phyloP scores from a whole-genome alignment of 2,329 filamentous ascomycete genomes.

The Cladorrhinum sp. region DNA sequence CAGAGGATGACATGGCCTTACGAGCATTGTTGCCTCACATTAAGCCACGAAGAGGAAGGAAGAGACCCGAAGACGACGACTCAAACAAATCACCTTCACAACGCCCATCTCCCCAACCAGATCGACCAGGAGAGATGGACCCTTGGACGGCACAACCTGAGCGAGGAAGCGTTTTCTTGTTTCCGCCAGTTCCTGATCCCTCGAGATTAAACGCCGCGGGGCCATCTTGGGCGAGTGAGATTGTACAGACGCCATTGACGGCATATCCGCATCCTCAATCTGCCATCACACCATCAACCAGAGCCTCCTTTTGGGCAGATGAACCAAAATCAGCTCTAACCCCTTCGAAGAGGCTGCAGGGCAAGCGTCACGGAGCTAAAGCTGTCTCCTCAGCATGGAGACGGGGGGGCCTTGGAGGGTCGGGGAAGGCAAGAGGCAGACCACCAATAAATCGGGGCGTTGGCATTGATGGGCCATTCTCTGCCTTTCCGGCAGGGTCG shows the following conservation, averaged over 20 bases:
- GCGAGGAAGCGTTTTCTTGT: constrained; percentile 36
- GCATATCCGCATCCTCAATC: constrained; percentile 78
- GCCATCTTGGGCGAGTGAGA: constrained; percentile 48
- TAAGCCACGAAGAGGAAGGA: constrained; percentile 58
- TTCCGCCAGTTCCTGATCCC: constrained; percentile 35
- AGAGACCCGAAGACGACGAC: constrained; percentile 63
- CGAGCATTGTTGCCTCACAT: constrained; percentile 78
- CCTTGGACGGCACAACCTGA: constrained; percentile 49
- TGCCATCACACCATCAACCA: constrained; percentile 66
- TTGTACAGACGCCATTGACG: constrained; percentile 59
- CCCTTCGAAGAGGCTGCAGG: constrained; percentile 54
- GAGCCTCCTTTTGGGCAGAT: constrained; percentile 54
- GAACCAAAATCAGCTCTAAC: constrained; percentile 75
- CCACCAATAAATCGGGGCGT: constrained; percentile 69
- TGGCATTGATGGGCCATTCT: constrained; percentile 57
- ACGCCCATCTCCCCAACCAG: constrained; percentile 46
- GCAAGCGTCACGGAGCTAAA: constrained; percentile 71
- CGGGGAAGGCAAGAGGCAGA: constrained; percentile 72
- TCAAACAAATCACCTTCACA: constrained; percentile 51
- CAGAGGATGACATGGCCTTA: constrained; percentile 86
- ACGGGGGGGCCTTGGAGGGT: constrained; percentile 57
- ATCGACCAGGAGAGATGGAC: constrained; percentile 51
- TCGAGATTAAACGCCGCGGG: constrained; percentile 37
- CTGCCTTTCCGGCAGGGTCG: constrained; percentile 55
- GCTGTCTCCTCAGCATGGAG: constrained; percentile 92